phyloP scores from a whole-genome alignment of 805 yeast genomes.

The Metschnikowia shivogae region DNA sequence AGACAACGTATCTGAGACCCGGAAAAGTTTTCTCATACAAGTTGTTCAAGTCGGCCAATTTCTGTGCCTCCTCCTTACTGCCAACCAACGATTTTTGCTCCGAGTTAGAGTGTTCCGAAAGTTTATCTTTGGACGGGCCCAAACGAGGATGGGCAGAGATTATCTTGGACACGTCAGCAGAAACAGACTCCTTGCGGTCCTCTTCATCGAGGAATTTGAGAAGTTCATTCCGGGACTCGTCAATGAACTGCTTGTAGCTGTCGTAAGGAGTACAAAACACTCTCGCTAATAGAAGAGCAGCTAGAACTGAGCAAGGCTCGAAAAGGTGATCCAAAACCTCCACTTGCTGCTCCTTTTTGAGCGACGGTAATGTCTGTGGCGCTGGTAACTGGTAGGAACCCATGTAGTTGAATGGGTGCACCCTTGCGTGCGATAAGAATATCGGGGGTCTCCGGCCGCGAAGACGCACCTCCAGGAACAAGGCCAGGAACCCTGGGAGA shows the following conservation, averaged over 20 bases:
- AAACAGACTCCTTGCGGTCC: slow-evolving; percentile 18
- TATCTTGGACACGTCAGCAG: slow-evolving; percentile 42
- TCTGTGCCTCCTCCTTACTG: slow-evolving; percentile 45
- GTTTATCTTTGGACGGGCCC: slow-evolving; percentile 54
- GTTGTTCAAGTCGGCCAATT: slow-evolving; percentile 51
- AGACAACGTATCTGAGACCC: slow-evolving; percentile 79
- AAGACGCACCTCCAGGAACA: not conserved
- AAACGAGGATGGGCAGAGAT: slow-evolving; percentile 90
- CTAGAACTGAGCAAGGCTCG: slow-evolving; percentile 55
- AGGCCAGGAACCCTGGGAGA: too few relatives aligned
- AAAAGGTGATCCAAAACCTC: slow-evolving; percentile 53
- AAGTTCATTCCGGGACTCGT: slow-evolving; percentile 38
- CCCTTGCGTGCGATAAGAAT: slow-evolving; percentile 1
- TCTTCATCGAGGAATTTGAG: slow-evolving; percentile 27
- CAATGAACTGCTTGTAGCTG: slow-evolving; percentile 40
- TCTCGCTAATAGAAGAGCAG: slow-evolving; percentile 29
- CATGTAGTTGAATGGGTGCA: not conserved
- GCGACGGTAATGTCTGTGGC: slow-evolving; percentile 4
- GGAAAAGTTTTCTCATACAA: slow-evolving; percentile 59
- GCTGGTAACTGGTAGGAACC: slow-evolving; percentile 9
- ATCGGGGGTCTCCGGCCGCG: slow-evolving; percentile 1
- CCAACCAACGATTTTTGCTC: slow-evolving; percentile 68
- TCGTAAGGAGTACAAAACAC: slow-evolving; percentile 19
- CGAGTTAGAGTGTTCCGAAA: slow-evolving; percentile 60
- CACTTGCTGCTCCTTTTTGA: slow-evolving; percentile 25